A percentile compares a stretch with the other conserved stretches of the same genome.
These are phyloP conservation scores for Mycena belliarum DNA, from an alignment of 768 basidiomycete species.

Conservation along the genomic window DNA sequence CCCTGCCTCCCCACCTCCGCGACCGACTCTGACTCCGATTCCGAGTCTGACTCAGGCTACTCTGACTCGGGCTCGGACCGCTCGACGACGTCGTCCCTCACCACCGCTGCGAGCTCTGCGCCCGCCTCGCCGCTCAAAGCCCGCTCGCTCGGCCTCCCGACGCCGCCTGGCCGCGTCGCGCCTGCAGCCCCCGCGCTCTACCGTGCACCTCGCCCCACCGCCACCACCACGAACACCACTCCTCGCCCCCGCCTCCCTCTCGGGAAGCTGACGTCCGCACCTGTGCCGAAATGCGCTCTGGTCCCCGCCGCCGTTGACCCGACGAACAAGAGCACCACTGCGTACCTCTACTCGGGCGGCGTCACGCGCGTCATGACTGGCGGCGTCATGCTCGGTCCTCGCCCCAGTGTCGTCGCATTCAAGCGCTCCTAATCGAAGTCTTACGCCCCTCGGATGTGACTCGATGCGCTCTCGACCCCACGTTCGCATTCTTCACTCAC, in stretches of 20 bases:
- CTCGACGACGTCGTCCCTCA: conserved; percentile 10
- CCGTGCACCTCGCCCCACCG: too few relatives aligned
- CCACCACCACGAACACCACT: too few relatives aligned
- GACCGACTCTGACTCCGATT: background rate
- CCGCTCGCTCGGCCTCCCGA: conserved; percentile 4
- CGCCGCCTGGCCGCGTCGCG: too few relatives aligned
- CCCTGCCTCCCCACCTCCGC: background rate
- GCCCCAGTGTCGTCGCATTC: background rate
- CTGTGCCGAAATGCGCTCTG: too few relatives aligned
- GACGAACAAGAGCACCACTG: background rate
- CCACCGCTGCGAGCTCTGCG: conserved; percentile 12
- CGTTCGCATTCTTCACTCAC: too few relatives aligned
- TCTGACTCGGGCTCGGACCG: conserved; percentile 1
- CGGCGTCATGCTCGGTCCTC: conserved; percentile 26
- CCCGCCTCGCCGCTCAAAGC: background rate
- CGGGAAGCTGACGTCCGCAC: too few relatives aligned
- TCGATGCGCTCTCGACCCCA: too few relatives aligned
- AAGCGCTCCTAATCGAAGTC: too few relatives aligned
- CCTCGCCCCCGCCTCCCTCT: too few relatives aligned
- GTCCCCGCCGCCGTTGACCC: too few relatives aligned
- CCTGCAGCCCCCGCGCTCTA: too few relatives aligned
- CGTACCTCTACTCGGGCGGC: conserved; percentile 21
- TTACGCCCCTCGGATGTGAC: too few relatives aligned
- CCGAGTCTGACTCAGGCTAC: background rate
- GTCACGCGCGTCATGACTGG: conserved; percentile 23